Evolutionary conservation across 768 basidiomycete species (phyloP), one percentile per base, ranked within the genome.

Genomic region (Lactarius sanguifluus): DNA sequence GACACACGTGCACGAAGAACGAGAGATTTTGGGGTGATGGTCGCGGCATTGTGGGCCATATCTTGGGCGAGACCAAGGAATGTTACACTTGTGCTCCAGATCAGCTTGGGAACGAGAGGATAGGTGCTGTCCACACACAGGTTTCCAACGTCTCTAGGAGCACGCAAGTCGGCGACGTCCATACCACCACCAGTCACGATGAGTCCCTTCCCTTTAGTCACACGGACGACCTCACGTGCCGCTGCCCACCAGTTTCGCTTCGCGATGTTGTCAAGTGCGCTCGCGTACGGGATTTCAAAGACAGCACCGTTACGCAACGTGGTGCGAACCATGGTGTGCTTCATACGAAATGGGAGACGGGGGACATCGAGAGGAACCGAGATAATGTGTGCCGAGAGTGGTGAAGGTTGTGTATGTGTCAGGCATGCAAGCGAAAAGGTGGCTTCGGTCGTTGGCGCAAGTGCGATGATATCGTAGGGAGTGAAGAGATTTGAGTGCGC

Each of bases 201-300:
- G 61, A 94, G 73, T 0, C 86, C 88, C 73, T 87, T 91, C 1
- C 92, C 92, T 69, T 91, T 91, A 3, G 91, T 89, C 1, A 92
- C 91, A 1, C 93, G 82, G 20, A 86, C 81, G 2, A 95, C 79
- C 75, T 96, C 93, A 40, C 88, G 79, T 13, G 91, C 85, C 0
- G 85, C 81, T 0, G 89, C 86, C 93, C 93, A 91, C 92, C 92
- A 92, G 69, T 93, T 91, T 47, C 90, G 78, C 77, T 90, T 91
- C 5, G 85, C 83, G 10, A 75, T 76, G 3, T 80, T 72, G 0
- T 85, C 86, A 36, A 94, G 76, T 0, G 90, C 89, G 16, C 90
- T 89, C 0, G 85, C 86, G 67, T 94, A 94, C 69, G 81, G 82
- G 56, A 95, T 83, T 75, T 94, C 93, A 72, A 96, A 94, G 0